phyloP scores from a whole-genome alignment of 306 rosid genomes.

The Cicer cuneatum region DNA sequence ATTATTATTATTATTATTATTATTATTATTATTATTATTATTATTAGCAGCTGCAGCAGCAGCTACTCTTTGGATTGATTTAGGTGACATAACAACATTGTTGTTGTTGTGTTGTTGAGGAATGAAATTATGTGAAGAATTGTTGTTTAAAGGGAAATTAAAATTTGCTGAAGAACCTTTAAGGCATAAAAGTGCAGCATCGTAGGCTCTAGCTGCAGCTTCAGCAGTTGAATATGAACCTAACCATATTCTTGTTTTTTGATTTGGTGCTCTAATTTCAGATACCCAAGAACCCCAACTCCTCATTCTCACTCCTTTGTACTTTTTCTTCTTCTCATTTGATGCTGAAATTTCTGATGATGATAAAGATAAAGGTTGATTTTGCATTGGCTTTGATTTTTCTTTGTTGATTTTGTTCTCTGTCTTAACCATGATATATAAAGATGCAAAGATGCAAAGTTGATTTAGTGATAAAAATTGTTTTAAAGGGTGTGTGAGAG shows the following conservation, averaged over 20 bases:
- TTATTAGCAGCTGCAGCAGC: constrained; percentile 60
- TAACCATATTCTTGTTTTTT: constrained; percentile 95
- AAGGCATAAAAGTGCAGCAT: constrained; percentile 95
- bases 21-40: constrained; percentile 45
- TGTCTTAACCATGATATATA: constrained; percentile 69
- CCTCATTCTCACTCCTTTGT: constrained; percentile 98
- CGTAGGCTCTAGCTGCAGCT: constrained; percentile 98
- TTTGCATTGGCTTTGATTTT: constrained; percentile 38
- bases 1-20: constrained; percentile 28
- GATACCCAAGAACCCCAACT: constrained; percentile 99
- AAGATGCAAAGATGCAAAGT: constrained; percentile 13
- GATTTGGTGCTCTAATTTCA: constrained; percentile 97
- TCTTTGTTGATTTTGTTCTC: constrained; percentile 63
- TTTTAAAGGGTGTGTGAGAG: constrained; percentile 32
- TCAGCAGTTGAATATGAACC: constrained; percentile 96
- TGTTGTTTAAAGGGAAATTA: constrained; percentile 65
- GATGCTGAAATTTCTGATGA: constrained; percentile 34
- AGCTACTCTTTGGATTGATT: constrained; percentile 84
- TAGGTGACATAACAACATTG: constrained; percentile 65
- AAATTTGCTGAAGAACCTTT: constrained; percentile 83
- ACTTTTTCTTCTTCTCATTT: constrained; percentile 62
- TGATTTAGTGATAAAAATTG: constrained; percentile 23
- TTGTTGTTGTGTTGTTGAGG: constrained; percentile 50
- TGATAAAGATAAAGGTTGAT: constrained; percentile 15
- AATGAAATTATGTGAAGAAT: constrained; percentile 45